These are phyloP conservation scores for Castanea mollissima DNA, from an alignment of 306 rosid genomes.

Conservation along the genomic window DNA sequence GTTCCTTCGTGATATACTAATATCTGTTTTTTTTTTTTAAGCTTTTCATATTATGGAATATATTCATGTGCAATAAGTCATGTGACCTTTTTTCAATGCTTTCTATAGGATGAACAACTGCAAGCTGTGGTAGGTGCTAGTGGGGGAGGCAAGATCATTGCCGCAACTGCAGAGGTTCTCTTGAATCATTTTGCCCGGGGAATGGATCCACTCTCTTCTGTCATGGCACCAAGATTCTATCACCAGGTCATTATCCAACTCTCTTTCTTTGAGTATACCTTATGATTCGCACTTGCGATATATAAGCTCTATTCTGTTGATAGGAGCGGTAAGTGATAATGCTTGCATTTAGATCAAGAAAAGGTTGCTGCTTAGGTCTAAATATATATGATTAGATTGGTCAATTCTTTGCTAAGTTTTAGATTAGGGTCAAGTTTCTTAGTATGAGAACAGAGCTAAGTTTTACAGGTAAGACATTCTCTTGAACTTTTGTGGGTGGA, in stretches of 20 bases:
- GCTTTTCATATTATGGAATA: background rate
- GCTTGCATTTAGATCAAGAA: background rate
- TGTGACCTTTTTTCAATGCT: slow-evolving; percentile 4
- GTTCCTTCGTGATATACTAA: too few relatives aligned
- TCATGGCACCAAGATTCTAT: slow-evolving; percentile 73
- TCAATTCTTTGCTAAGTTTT: background rate
- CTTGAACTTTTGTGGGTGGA: background rate
- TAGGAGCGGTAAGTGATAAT: background rate
- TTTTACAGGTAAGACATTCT: background rate
- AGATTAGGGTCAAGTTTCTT: background rate
- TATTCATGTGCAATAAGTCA: slow-evolving; percentile 1
- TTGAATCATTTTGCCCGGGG: slow-evolving; percentile 73
- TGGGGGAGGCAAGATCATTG: slow-evolving; percentile 65
- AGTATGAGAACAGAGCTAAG: background rate
- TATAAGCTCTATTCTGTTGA: background rate
- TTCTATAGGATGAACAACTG: slow-evolving; percentile 52
- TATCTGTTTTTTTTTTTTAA: too few relatives aligned
- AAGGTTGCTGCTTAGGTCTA: background rate
- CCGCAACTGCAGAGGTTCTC: slow-evolving; percentile 62
- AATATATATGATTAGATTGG: background rate
- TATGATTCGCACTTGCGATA: background rate
- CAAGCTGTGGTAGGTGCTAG: slow-evolving; percentile 82
- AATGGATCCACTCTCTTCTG: slow-evolving; percentile 70
- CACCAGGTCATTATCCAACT: slow-evolving; percentile 51
- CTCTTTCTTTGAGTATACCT: background rate